These are phyloP conservation scores for Lepiota brunneoincarnata DNA, from an alignment of 768 basidiomycete genomes.

Conservation along the genomic window DNA sequence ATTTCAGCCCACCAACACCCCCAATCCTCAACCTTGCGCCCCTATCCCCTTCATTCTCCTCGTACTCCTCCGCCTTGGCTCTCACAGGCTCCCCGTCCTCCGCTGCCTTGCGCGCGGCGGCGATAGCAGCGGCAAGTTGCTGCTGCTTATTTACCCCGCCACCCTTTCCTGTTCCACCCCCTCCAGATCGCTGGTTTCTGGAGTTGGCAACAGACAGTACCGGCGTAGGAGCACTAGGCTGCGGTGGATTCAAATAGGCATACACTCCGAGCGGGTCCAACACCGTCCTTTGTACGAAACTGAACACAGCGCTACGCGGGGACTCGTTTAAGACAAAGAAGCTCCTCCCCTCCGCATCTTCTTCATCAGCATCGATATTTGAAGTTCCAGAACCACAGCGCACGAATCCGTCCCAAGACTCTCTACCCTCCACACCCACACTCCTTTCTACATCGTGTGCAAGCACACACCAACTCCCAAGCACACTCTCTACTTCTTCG, in stretches of 20 bases:
- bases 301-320: slow-evolving; percentile 35
- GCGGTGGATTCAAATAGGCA: slow-evolving; percentile 58
- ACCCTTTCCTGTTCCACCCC: slow-evolving; percentile 17
- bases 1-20: slow-evolving; percentile 62
- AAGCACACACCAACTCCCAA: slow-evolving; percentile 74
- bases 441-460: slow-evolving; percentile 70
- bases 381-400: slow-evolving; percentile 16
- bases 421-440: slow-evolving; percentile 48
- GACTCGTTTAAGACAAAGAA: slow-evolving; percentile 30
- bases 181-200: slow-evolving; percentile 18
- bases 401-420: slow-evolving; percentile 50
- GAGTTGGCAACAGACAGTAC: slow-evolving; percentile 24
- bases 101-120: slow-evolving; percentile 3
- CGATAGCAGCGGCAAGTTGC: slow-evolving; percentile 13
- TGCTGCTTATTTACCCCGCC: slow-evolving; percentile 32
- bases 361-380: too few species aligned
- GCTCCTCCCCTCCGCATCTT: slow-evolving; percentile 7
- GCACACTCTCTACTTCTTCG: slow-evolving; percentile 51
- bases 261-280: slow-evolving; percentile 64
- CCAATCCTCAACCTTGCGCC: slow-evolving; percentile 67
- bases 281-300: slow-evolving; percentile 52
- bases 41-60: slow-evolving; percentile 70
- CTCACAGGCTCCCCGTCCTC: slow-evolving; percentile 19
- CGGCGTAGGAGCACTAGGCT: slow-evolving; percentile 36
- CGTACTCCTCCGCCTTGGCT: slow-evolving; percentile 53